Conservation (phyloP, 495 filamentous ascomycete species). For the Lasiosphaeria miniovina region DNA sequence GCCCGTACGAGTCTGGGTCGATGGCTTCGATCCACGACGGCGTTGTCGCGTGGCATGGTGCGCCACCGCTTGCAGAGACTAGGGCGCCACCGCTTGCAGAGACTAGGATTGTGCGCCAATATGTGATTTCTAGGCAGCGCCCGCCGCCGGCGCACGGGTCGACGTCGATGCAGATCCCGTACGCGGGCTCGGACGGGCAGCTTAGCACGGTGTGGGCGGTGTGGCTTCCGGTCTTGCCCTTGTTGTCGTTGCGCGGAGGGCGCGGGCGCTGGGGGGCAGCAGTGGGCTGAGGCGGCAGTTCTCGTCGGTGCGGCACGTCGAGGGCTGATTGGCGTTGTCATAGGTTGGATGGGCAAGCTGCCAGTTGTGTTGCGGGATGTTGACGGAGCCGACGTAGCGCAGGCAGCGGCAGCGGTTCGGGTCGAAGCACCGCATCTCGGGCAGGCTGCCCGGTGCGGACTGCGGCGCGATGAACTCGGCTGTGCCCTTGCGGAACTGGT, state of each 20-base stretch:
- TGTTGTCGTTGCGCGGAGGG: not conserved
- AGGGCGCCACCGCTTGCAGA: not conserved
- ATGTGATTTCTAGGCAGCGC: not conserved
- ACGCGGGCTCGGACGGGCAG: not conserved
- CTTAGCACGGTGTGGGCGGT: not conserved
- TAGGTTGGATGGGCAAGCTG: too few species aligned
- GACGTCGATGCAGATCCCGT: slow-evolving; percentile 3
- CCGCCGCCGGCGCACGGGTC: slow-evolving; percentile 2
- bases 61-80: not conserved
- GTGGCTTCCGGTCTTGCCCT: slow-evolving; percentile 2
- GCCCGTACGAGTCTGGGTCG: slow-evolving; percentile 1
- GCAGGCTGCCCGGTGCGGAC: too few species aligned
- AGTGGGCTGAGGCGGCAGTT: not conserved
- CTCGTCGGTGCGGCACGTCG: too few species aligned
- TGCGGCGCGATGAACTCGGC: too few species aligned
- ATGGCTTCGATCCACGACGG: slow-evolving; percentile 2
- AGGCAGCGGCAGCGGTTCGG: too few species aligned
- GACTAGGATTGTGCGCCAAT: not conserved
- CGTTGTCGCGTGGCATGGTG: not conserved
- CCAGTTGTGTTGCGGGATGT: too few species aligned
- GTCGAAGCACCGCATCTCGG: too few species aligned
- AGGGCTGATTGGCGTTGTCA: too few species aligned
- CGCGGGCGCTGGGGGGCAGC: not conserved
- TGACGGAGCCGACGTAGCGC: too few species aligned
- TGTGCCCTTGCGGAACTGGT: not conserved